phyloP scores from a whole-genome alignment of 768 basidiomycete species.

The Tricholoma furcatifolium region DNA sequence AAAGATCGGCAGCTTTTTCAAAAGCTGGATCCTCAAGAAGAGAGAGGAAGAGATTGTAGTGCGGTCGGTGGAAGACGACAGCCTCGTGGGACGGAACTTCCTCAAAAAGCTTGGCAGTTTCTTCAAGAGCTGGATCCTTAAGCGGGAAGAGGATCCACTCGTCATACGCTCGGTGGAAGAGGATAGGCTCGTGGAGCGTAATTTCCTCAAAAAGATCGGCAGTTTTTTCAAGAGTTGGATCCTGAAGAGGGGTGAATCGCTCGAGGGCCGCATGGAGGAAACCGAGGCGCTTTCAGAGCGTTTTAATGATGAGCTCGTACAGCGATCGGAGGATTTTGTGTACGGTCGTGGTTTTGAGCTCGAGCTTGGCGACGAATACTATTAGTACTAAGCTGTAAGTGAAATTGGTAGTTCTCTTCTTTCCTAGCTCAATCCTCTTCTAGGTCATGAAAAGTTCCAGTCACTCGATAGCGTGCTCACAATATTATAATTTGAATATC shows the following conservation, averaged over 20 bases:
- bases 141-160: neutral
- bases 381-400: conserved; percentile 2
- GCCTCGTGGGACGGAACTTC: neutral
- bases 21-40: neutral
- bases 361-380: conserved; percentile 3
- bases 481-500: neutral
- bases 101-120: conserved; percentile 1
- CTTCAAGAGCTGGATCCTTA: neutral
- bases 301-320: neutral
- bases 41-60: neutral
- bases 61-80: neutral
- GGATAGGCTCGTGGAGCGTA: conserved; percentile 3
- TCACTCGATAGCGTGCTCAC: neutral
- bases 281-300: conserved; percentile 2
- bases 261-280: conserved; percentile 4
- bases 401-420: neutral
- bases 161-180: neutral
- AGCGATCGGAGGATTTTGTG: neutral
- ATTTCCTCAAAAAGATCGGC: conserved; percentile 2
- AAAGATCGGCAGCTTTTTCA: neutral
- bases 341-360: conserved; percentile 1
- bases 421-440: neutral
- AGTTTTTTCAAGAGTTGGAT: neutral
- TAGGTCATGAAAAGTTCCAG: neutral
- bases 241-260: neutral